These are phyloP conservation scores for Avena atlantica DNA, from an alignment of 176 grass and related monocot genomes.

Conservation along the genomic window DNA sequence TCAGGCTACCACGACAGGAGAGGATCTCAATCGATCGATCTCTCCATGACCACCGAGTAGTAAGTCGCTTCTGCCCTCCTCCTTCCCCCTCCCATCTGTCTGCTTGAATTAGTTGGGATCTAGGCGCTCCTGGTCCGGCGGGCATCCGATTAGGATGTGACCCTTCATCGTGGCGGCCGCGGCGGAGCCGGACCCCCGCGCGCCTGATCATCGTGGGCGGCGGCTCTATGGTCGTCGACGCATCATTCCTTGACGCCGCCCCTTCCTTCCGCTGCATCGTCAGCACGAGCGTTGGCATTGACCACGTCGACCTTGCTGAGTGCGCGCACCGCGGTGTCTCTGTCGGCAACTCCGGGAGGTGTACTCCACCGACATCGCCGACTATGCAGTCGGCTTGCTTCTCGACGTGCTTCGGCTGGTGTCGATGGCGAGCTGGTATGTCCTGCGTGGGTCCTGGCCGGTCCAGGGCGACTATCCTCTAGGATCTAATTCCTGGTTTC, in stretches of 20 bases:
- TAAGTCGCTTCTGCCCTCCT: no score
- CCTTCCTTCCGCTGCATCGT: conserved; percentile 47
- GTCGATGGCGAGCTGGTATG: conserved; percentile 20
- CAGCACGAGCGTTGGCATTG: conserved; percentile 44
- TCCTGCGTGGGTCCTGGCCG: conserved; percentile 30
- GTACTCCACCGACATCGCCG: conserved; percentile 45
- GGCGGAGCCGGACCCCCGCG: not conserved
- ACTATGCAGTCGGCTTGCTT: conserved; percentile 53
- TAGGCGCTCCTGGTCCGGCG: no score
- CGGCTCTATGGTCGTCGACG: not conserved
- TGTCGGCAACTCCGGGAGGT: conserved; percentile 45
- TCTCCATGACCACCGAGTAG: no score
- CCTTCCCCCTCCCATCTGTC: no score
- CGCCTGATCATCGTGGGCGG: conserved; percentile 4
- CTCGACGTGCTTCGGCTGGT: conserved; percentile 40
- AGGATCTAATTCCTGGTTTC: not conserved
- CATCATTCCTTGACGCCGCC: conserved; percentile 31
- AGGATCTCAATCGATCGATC: no score
- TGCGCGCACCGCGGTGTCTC: conserved; percentile 45
- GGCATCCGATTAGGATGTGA: no score
- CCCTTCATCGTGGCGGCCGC: no score
- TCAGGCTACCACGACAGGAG: no score
- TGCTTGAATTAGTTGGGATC: no score
- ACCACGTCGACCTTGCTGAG: conserved; percentile 51
- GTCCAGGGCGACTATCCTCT: conserved; percentile 21